phyloP scores from a whole-genome alignment of 768 basidiomycete species.

The Obba rivulosa region DNA sequence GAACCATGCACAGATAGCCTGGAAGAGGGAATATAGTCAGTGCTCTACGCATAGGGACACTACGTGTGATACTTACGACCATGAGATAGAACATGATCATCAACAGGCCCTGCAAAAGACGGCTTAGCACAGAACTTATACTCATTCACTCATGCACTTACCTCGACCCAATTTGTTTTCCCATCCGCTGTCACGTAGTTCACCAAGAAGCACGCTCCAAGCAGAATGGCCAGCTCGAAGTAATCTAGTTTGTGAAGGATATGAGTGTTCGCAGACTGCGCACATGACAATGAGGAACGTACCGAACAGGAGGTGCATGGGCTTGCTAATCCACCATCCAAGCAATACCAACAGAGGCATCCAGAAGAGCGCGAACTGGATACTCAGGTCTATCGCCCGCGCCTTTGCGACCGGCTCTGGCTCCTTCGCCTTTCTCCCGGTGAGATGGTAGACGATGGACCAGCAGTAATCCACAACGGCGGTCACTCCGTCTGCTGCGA shows the following conservation, averaged over 20 bases:
- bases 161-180: slow-evolving; percentile 79
- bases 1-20: slow-evolving; percentile 67
- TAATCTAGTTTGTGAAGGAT: slow-evolving; percentile 38
- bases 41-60: not conserved
- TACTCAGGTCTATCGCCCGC: slow-evolving; percentile 69
- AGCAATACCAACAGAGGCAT: slow-evolving; percentile 67
- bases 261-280: not conserved
- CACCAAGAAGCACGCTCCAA: slow-evolving; percentile 69
- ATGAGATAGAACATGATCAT: slow-evolving; percentile 66
- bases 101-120: slow-evolving; percentile 32
- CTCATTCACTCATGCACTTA: not conserved
- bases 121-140: too few relatives aligned
- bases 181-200: slow-evolving; percentile 76
- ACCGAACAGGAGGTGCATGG: slow-evolving; percentile 68
- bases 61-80: slow-evolving; percentile 38
- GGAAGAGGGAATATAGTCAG: not conserved
- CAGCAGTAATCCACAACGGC: slow-evolving; percentile 54
- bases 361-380: slow-evolving; percentile 78
- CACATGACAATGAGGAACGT: slow-evolving; percentile 9
- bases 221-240: slow-evolving; percentile 59
- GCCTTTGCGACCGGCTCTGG: slow-evolving; percentile 60
- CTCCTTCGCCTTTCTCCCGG: slow-evolving; percentile 32
- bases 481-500: slow-evolving; percentile 64
- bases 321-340: slow-evolving; percentile 61
- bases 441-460: slow-evolving; percentile 34